phyloP scores from a whole-genome alignment of 2,329 filamentous ascomycete genomes.

The Xylariaceae sp. region DNA sequence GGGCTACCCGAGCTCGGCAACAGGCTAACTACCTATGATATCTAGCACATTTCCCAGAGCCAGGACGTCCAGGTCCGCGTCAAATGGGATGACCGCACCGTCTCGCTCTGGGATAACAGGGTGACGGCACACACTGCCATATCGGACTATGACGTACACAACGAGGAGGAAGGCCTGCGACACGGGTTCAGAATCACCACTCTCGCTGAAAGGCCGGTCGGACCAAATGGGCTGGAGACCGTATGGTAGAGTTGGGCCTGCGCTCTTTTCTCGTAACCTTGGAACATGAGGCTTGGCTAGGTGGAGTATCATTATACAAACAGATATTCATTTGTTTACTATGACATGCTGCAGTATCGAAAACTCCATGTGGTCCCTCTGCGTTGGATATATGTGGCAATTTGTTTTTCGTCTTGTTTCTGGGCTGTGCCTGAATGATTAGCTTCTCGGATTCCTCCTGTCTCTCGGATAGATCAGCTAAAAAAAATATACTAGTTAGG shows the following conservation, averaged over 20 bases:
- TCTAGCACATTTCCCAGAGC: slow-evolving; percentile 48
- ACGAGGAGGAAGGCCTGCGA: slow-evolving; percentile 43
- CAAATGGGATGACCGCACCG: slow-evolving; percentile 65
- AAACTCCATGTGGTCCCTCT: too few species aligned
- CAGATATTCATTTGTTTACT: too few species aligned
- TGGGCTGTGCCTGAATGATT: too few species aligned
- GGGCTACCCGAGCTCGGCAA: not conserved
- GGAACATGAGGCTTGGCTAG: too few species aligned
- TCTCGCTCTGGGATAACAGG: slow-evolving; percentile 71
- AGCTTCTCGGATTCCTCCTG: too few species aligned
- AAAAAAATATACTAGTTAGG: too few species aligned
- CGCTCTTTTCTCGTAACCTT: too few species aligned
- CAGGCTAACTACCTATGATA: slow-evolving; percentile 13
- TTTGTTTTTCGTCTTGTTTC: too few species aligned
- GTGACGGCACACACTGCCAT: slow-evolving; percentile 51
- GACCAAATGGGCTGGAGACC: slow-evolving; percentile 42
- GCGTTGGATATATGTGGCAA: too few species aligned
- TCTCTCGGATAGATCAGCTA: too few species aligned
- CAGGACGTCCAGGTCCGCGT: slow-evolving; percentile 72
- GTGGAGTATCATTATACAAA: too few species aligned
- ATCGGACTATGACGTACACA: slow-evolving; percentile 46
- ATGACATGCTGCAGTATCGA: too few species aligned
- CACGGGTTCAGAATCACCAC: slow-evolving; percentile 47
- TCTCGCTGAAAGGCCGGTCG: slow-evolving; percentile 42
- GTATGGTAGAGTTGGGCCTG: slow-evolving; percentile 35